A percentile compares a stretch with the other conserved stretches of the same genome.
phyloP scores from a whole-genome alignment of 1,284 basidiomycete species.

The Trametes versicolor region DNA sequence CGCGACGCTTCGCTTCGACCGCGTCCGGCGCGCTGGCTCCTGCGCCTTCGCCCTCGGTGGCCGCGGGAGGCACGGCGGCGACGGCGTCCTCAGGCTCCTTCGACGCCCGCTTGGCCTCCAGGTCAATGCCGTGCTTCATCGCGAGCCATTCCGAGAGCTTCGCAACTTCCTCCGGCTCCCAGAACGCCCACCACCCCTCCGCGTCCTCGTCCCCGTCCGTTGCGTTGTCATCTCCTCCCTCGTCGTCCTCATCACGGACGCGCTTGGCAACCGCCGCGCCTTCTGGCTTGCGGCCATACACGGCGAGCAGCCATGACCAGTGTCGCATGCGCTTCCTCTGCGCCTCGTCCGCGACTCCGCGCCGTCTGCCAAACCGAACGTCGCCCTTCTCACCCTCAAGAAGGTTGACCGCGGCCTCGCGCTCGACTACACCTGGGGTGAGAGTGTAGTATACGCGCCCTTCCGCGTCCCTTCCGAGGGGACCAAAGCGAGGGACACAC shows the following conservation, averaged over 20 bases:
- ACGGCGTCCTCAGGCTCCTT: constrained; percentile 18
- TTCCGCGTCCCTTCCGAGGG: constrained; percentile 50
- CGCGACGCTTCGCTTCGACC: constrained; percentile 7
- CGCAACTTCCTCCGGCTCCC: constrained; percentile 67
- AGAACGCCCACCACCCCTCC: constrained; percentile 78
- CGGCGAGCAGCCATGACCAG: constrained; percentile 80
- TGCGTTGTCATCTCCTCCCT: constrained; percentile 38
- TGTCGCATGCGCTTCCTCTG: constrained; percentile 58
- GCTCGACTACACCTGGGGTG: constrained; percentile 44
- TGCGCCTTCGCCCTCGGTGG: background rate
- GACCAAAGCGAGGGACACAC: constrained; percentile 45
- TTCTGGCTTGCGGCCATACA: constrained; percentile 68
- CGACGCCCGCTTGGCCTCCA: constrained; percentile 23
- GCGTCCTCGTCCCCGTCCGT: constrained; percentile 43
- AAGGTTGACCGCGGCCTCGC: constrained; percentile 44
- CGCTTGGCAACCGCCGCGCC: constrained; percentile 39
- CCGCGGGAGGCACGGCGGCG: background rate
- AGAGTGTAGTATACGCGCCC: constrained; percentile 50
- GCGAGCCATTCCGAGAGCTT: constrained; percentile 74
- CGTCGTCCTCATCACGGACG: constrained; percentile 37
- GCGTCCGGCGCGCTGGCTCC: background rate
- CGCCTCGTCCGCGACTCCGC: constrained; percentile 52
- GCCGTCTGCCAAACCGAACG: constrained; percentile 46
- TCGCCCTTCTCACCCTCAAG: constrained; percentile 41
- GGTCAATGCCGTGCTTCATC: constrained; percentile 56